These are phyloP conservation scores for Yarrowia sp. DNA, from an alignment of 805 yeast genomes.

Conservation along the genomic window DNA sequence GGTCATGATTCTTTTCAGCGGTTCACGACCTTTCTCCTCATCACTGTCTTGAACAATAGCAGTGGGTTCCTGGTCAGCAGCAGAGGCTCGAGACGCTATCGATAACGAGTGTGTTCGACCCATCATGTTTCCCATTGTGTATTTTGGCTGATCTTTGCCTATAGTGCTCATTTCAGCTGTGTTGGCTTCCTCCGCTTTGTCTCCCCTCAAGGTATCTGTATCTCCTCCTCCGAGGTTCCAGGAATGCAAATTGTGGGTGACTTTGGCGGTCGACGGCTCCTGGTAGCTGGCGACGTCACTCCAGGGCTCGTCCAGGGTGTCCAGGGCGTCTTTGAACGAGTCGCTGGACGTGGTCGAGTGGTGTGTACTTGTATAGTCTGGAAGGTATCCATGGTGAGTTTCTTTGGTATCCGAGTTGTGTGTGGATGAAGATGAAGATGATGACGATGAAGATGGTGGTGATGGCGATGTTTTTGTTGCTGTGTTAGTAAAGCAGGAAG, in stretches of 20 bases:
- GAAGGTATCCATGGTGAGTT: not conserved
- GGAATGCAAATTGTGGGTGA: not conserved
- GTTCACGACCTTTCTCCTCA: not conserved
- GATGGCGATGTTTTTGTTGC: not conserved
- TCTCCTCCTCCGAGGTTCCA: not conserved
- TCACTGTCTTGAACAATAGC: not conserved
- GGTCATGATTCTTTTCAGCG: not conserved
- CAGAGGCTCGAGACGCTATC: not conserved
- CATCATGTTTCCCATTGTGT: not conserved
- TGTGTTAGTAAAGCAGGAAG: not conserved
- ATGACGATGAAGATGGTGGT: not conserved
- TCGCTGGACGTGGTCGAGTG: conserved; percentile 6
- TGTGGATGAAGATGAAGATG: not conserved
- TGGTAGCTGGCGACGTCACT: not conserved
- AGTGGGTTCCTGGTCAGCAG: not conserved
- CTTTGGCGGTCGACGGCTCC: not conserved
- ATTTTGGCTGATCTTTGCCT: too few relatives aligned
- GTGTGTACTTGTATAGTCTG: not conserved
- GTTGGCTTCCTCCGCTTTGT: not conserved
- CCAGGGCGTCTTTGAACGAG: conserved; percentile 17
- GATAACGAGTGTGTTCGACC: not conserved
- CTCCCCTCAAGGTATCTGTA: not conserved
- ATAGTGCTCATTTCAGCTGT: not conserved
- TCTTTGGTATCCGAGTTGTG: not conserved
- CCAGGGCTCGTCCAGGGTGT: not conserved